A percentile compares a stretch with the other conserved stretches of the same genome.
phyloP scores from a whole-genome alignment of 2,329 filamentous ascomycete species.

The Hymenoscyphus fructigenus region DNA sequence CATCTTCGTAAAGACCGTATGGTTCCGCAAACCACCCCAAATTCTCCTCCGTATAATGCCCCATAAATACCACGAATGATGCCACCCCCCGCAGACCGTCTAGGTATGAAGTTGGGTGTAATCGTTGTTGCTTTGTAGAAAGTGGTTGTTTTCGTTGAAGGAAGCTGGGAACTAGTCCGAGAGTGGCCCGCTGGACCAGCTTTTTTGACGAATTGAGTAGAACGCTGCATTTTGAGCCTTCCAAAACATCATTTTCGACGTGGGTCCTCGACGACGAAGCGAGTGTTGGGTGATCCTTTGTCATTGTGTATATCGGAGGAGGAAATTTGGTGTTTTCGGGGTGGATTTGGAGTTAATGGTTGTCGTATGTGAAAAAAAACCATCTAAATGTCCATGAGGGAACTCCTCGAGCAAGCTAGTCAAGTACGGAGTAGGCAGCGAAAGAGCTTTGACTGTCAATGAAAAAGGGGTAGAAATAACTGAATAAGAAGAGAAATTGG shows the following conservation, averaged over 20 bases:
- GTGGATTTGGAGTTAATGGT: neutral
- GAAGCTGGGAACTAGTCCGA: conserved; percentile 37
- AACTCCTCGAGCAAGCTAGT: neutral
- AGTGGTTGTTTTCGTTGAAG: conserved; percentile 35
- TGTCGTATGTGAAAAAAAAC: neutral
- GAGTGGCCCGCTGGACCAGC: conserved; percentile 26
- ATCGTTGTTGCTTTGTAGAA: conserved; percentile 25
- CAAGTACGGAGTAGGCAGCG: neutral
- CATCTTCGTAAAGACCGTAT: conserved; percentile 35
- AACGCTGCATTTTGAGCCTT: neutral
- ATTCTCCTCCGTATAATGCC: conserved; percentile 46
- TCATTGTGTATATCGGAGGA: neutral
- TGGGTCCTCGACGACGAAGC: neutral
- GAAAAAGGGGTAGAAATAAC: neutral
- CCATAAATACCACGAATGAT: conserved; percentile 48
- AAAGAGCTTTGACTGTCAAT: neutral
- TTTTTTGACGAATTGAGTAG: conserved; percentile 19
- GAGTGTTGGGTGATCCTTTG: neutral
- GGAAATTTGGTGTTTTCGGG: neutral
- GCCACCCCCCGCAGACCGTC: conserved; percentile 52
- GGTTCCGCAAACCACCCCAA: conserved; percentile 39
- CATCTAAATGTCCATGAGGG: neutral
- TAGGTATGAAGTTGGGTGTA: conserved; percentile 44
- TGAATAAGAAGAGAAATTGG: neutral
- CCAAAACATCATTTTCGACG: neutral